Evolutionary conservation across 2,329 filamentous ascomycete species (phyloP).

Genomic region (Fusarium subglutinans): DNA sequence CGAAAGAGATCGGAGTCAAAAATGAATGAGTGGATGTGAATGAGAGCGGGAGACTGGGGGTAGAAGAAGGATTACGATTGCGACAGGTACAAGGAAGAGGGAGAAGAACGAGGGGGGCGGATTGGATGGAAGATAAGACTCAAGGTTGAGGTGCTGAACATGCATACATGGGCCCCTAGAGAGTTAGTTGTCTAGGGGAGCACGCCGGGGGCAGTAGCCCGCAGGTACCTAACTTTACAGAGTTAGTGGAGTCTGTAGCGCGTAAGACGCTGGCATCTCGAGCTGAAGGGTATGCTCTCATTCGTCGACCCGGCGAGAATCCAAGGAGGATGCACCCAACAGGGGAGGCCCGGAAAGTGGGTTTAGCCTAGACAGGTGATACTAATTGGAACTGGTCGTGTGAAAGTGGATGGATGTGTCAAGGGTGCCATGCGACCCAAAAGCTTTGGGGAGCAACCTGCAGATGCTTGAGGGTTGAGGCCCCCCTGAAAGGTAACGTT

Average conservation of each 20-base stretch:
- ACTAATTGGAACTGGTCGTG: conserved; percentile 24
- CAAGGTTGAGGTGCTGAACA: neutral
- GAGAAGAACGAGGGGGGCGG: conserved; percentile 29
- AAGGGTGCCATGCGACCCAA: conserved; percentile 36
- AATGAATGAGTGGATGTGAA: conserved; percentile 38
- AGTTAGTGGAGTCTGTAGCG: conserved; percentile 27
- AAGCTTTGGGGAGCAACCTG: conserved; percentile 11
- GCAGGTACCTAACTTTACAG: conserved; percentile 23
- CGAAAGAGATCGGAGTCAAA: conserved; percentile 36
- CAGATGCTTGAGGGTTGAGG: conserved; percentile 16
- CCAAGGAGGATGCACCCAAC: conserved; percentile 11
- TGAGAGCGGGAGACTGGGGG: conserved; percentile 38
- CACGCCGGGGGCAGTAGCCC: conserved; percentile 2
- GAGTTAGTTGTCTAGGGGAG: conserved; percentile 1
- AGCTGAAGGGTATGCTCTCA: conserved; percentile 10
- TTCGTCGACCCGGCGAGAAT: conserved; percentile 8
- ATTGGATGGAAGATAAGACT: conserved; percentile 33
- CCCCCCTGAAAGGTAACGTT: conserved; percentile 23
- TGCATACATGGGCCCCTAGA: neutral
- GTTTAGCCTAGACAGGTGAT: conserved; percentile 11
- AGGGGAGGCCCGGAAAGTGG: conserved; percentile 32
- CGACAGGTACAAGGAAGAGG: conserved; percentile 9
- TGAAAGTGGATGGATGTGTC: conserved; percentile 7
- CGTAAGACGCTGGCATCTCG: conserved; percentile 2
- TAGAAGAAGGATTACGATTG: conserved; percentile 36